These are phyloP conservation scores for Arthrobotrys sphaeroides DNA, from an alignment of 2,329 filamentous ascomycete species.

Conservation along the genomic window DNA sequence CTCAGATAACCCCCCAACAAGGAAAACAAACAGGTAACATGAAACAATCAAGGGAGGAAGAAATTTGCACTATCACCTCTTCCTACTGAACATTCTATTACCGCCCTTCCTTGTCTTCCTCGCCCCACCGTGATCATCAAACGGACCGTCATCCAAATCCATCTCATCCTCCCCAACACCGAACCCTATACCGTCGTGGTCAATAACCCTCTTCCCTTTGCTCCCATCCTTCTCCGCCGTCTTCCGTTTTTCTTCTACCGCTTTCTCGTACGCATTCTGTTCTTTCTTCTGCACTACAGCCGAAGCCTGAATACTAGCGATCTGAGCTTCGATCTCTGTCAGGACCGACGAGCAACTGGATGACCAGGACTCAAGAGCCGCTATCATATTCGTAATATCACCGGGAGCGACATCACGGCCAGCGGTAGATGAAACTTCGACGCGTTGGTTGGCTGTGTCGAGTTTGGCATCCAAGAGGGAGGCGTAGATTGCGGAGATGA, in stretches of 20 bases:
- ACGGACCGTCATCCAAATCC: slow-evolving; percentile 56
- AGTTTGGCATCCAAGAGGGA: slow-evolving; percentile 83
- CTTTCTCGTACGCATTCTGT: slow-evolving; percentile 65
- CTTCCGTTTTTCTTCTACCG: slow-evolving; percentile 65
- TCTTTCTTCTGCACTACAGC: slow-evolving; percentile 68
- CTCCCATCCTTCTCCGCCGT: slow-evolving; percentile 47
- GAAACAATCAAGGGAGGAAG: slow-evolving; percentile 11
- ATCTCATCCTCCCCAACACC: slow-evolving; percentile 59
- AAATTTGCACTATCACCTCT: slow-evolving; percentile 54
- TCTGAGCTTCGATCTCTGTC: slow-evolving; percentile 77
- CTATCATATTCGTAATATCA: slow-evolving; percentile 74
- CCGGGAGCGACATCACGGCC: slow-evolving; percentile 84
- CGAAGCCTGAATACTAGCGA: slow-evolving; percentile 71
- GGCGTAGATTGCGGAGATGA: slow-evolving; percentile 87
- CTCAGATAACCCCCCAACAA: not conserved
- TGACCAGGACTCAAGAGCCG: slow-evolving; percentile 77
- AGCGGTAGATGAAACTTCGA: slow-evolving; percentile 81
- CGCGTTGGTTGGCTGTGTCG: slow-evolving; percentile 77
- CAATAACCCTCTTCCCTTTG: slow-evolving; percentile 58
- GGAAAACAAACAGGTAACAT: not conserved
- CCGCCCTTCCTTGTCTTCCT: slow-evolving; percentile 56
- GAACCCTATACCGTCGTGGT: slow-evolving; percentile 53
- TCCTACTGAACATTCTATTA: slow-evolving; percentile 54
- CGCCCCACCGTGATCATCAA: slow-evolving; percentile 52
- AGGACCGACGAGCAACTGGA: slow-evolving; percentile 79